A percentile compares a stretch with the other conserved stretches of the same genome.
Evolutionary conservation across 106 monocot species (phyloP).

Genomic region (Allium fistulosum): DNA sequence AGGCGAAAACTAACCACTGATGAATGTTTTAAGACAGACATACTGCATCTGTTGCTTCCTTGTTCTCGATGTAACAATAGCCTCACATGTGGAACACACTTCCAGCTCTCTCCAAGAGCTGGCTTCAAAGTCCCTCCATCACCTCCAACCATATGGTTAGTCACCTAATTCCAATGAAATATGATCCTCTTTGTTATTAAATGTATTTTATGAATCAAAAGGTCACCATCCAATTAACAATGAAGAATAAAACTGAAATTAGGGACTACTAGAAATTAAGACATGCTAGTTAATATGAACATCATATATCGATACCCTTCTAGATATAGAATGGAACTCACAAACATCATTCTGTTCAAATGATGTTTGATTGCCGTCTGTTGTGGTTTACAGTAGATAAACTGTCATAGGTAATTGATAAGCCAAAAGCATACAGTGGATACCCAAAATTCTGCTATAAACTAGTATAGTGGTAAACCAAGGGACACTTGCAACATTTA

Average conservation of each 20-base stretch:
- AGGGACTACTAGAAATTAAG: not conserved
- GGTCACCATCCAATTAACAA: not conserved
- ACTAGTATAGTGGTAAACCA: too few species aligned
- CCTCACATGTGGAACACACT: slow-evolving; percentile 69
- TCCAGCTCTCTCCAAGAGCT: slow-evolving; percentile 83
- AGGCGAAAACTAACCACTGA: slow-evolving; percentile 20
- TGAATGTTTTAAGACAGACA: slow-evolving; percentile 62
- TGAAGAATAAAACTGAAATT: not conserved
- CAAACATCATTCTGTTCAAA: too few species aligned
- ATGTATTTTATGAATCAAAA: slow-evolving; percentile 2
- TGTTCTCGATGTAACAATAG: slow-evolving; percentile 34
- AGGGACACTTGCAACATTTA: too few species aligned
- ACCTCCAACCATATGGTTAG: slow-evolving; percentile 79
- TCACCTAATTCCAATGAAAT: slow-evolving; percentile 33
- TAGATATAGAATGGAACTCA: too few species aligned
- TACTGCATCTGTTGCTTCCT: slow-evolving; percentile 19
- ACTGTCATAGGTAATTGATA: too few species aligned
- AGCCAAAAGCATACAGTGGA: too few species aligned
- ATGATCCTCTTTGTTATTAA: not conserved
- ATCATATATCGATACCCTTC: too few species aligned
- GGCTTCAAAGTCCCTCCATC: slow-evolving; percentile 66
- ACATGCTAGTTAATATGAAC: not conserved
- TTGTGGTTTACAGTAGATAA: too few species aligned
- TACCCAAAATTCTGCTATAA: too few species aligned
- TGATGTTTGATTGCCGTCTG: too few species aligned